Evolutionary conservation across 2,329 filamentous ascomycete species (phyloP), one percentile per base, ranked within the genome.

Genomic region (Emergomyces africanus): DNA sequence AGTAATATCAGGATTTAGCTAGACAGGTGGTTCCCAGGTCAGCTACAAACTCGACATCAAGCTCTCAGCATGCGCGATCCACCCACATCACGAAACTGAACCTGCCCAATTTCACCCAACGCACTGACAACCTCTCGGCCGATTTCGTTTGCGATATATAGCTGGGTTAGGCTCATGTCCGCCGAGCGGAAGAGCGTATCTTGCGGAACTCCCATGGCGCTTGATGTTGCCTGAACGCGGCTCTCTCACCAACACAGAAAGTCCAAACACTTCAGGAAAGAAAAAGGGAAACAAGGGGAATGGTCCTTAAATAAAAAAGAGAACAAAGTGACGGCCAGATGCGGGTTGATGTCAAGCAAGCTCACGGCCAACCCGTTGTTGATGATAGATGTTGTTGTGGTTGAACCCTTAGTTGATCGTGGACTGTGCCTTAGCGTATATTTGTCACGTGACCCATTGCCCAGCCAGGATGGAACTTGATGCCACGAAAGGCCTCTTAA

Each of bases 131-230:
- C 92, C 79, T 99, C 95, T 72, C 94, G 86, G 68, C 94, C 92
- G 68, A 99, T 97, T 81, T 99, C 94, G 74, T 96, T 97, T 71
- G 94, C 90, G 70, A 99, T 95, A 78, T 97, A 99, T 71, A 99
- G 87, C 85, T 99, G 94, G 71, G 95, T 95, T 87, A 99, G 87
- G 82, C 90, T 96, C 94, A 99, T 99, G 77, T 96, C 89, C 89
- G 90, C 89, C 74, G 94, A 99, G 83, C 95, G 92, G 86, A 99
- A 97, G 80, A 96, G 89, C 76, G 91, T 96, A 79, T 97, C 90
- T 78, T 89, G 79, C 57, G 73, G 69, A 59, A 80, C 77, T 75
- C 79, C 82, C 83, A 86, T 86, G 73, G 63, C 71, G 69, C 65
- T 37, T n/a, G 28, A 25, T 23, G 59, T 46, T 41, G 49, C n/a